Evolutionary conservation across 306 rosid genomes (phyloP), one percentile per base, ranked within the genome.

Genomic region (Ochetophila trinervis): DNA sequence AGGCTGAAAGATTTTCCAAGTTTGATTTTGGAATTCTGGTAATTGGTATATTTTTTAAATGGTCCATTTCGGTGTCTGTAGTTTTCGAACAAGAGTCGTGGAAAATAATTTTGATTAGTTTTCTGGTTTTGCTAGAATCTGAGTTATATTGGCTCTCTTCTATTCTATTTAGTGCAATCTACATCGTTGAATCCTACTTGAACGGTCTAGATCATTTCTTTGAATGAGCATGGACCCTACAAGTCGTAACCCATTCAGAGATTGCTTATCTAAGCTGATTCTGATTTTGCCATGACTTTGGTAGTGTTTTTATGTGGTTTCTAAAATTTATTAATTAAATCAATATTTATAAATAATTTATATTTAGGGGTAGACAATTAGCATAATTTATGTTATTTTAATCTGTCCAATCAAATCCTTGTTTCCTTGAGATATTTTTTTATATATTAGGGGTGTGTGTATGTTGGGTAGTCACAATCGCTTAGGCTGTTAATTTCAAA

Each of bases 381-480:
- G 45, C 0, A 40, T 8, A 10, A 40, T 6, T 12, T 2, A 8
- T 40, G 6, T 36, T 6, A 10, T 40, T 40, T 10, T 12, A 5
- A 4, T 57, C 13, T 57, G 3, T 0, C 49, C 5, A 0, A 14
- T 17, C 63, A 4, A 19, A 8, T 37, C 20, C 4, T 19, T 40
- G 13, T 19, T 61, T 21, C 52, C 3, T 42, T 6, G 5, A 40
- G 66, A 42, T 40, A 42, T 42, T 40, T n/a, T 61, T 61, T 27
- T 27, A 27, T 27, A 10, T 40, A 6, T 6, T 6, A 60, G 12
- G 18, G 32, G 32, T 27, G 4, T 42, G 5, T 18, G 35, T 35
- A 52, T 61, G 66, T 42, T 61, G 66, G 13, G 23, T 17, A 19
- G 62, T 66, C 62, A 66, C 40, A 54, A 20, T 57, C 60, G 21